phyloP scores from a whole-genome alignment of 345 rosid genomes.

The Aethionema arabicum region DNA sequence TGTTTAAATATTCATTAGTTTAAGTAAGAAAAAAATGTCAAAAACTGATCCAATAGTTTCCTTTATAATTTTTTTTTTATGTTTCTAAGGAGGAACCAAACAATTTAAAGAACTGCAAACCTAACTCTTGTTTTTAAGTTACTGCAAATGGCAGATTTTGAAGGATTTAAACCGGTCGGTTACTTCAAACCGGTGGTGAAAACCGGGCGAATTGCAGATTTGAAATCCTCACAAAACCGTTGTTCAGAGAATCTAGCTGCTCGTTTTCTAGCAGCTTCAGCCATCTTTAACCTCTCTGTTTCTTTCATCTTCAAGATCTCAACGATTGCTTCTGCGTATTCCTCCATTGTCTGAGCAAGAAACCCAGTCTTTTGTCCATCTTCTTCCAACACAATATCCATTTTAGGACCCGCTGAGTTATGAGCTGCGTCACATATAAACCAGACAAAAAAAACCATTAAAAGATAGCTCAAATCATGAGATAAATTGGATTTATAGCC shows the following conservation, averaged over 20 bases:
- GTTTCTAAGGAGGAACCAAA: too few relatives aligned
- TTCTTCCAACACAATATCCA: constrained; percentile 93
- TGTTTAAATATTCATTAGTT: too few relatives aligned
- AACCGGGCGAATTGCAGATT: constrained; percentile 59
- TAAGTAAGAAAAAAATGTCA: too few relatives aligned
- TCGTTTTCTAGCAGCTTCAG: constrained; percentile 68
- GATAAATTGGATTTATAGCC: background rate
- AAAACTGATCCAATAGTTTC: too few relatives aligned
- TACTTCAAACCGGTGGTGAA: constrained; percentile 26
- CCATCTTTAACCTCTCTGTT: constrained; percentile 65
- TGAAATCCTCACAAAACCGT: constrained; percentile 69
- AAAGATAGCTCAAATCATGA: background rate
- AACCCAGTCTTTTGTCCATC: constrained; percentile 78
- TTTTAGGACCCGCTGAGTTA: constrained; percentile 89
- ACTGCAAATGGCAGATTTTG: constrained; percentile 9
- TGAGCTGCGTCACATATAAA: constrained; percentile 54
- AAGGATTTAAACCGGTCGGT: background rate
- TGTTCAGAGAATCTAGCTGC: constrained; percentile 73
- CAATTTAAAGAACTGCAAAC: background rate
- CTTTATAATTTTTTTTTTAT: too few relatives aligned
- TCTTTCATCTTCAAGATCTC: constrained; percentile 59
- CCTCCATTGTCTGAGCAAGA: constrained; percentile 71
- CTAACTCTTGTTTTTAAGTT: constrained; percentile 5
- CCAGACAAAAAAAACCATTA: constrained; percentile 12
- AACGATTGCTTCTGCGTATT: constrained; percentile 72